Conservation (phyloP, 2,329 filamentous ascomycete species). For the Byssothecium circinans region DNA sequence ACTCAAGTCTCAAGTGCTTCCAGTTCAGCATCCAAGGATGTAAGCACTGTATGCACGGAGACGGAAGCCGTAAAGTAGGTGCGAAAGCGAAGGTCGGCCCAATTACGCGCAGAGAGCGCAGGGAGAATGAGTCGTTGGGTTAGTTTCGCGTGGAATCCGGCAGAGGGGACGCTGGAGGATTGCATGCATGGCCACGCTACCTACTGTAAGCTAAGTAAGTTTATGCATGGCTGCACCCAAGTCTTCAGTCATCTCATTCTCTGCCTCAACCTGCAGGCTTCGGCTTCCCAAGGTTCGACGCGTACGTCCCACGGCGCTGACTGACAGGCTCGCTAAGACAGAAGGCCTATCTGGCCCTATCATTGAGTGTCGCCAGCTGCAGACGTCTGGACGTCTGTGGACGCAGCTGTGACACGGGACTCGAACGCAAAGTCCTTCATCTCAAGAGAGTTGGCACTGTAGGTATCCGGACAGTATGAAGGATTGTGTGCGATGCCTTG, state of each 20-base stretch:
- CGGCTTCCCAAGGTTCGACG: no score
- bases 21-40: no score
- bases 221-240: no score
- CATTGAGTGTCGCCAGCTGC: no score
- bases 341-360: neutral
- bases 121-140: neutral
- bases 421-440: neutral
- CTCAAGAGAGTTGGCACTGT: neutral
- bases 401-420: neutral
- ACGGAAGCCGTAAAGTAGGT: neutral
- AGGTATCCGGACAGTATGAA: no score
- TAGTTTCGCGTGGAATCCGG: conserved; percentile 23
- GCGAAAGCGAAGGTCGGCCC: conserved; percentile 1
- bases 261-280: no score
- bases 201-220: no score
- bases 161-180: conserved; percentile 17
- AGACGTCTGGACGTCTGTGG: no score
- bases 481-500: no score
- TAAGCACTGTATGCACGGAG: neutral
- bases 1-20: no score
- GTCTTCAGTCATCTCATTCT: no score
- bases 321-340: neutral
- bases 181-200: neutral
- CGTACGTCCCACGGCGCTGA: no score
- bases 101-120: conserved; percentile 19